Percentiles rank a stretch among this genome's conserved stretches.
phyloP scores from a whole-genome alignment of 148 eudicot species.

The Rheum nobile region DNA sequence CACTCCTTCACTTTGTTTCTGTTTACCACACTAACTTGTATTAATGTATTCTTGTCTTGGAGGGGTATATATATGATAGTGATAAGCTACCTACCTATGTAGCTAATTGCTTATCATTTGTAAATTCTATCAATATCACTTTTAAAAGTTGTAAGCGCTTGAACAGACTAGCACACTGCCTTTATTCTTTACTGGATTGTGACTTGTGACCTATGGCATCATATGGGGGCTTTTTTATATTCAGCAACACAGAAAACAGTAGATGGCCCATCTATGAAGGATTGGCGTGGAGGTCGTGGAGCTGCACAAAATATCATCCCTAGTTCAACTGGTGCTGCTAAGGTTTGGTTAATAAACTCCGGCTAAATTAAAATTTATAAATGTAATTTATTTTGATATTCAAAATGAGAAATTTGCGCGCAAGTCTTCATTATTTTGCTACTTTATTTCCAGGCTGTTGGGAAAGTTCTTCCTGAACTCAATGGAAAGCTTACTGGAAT shows the following conservation, averaged over 20 bases:
- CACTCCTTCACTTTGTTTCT: neutral
- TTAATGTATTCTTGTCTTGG: neutral
- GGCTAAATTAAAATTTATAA: neutral
- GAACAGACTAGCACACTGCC: neutral
- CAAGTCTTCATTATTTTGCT: neutral
- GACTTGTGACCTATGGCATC: neutral
- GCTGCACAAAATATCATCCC: slow-evolving; percentile 93
- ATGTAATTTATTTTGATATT: neutral
- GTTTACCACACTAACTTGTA: neutral
- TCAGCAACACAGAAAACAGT: slow-evolving; percentile 94
- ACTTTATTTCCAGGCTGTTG: slow-evolving; percentile 59
- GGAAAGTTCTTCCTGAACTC: slow-evolving; percentile 92
- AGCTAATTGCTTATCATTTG: neutral
- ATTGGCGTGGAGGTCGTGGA: slow-evolving; percentile 97
- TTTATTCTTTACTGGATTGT: neutral
- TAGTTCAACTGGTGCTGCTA: slow-evolving; percentile 99
- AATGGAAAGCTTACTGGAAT: slow-evolving; percentile 97
- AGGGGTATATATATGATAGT: neutral
- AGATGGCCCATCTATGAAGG: slow-evolving; percentile 98
- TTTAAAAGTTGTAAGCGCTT: neutral
- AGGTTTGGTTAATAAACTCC: slow-evolving; percentile 32
- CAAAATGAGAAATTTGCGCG: neutral
- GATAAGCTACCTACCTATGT: neutral
- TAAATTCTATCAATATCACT: neutral
- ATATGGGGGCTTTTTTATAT: neutral